Evolutionary conservation across 2,329 filamentous ascomycete species (phyloP).

Genomic region (Pyrenochaeta sp.): DNA sequence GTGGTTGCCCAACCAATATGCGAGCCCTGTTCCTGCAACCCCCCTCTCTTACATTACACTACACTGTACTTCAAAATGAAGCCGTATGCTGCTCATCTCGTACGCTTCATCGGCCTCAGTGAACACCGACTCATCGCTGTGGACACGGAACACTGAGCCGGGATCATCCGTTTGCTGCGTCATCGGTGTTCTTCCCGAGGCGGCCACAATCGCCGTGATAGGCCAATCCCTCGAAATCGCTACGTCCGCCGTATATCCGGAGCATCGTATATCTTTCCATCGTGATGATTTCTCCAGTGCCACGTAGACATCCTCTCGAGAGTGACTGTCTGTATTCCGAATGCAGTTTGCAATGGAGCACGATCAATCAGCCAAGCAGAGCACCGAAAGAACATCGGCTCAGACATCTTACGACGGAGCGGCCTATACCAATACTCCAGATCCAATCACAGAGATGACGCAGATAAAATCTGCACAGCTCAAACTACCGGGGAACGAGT

Average conservation of each 20-base stretch:
- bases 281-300: neutral
- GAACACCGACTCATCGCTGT: neutral
- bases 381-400: neutral
- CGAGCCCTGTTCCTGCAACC: too few relatives aligned
- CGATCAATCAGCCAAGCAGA: neutral
- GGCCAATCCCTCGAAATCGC: slow-evolving; percentile 2
- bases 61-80: too few relatives aligned
- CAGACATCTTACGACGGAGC: neutral
- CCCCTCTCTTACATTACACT: too few relatives aligned
- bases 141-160: neutral
- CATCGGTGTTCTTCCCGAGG: neutral
- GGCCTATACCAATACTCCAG: neutral
- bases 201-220: neutral
- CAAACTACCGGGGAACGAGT: neutral
- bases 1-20: neutral
- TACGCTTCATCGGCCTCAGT: too few relatives aligned
- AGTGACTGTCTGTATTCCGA: too few relatives aligned
- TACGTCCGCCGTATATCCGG: slow-evolving; percentile 11
- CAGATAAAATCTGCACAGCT: neutral
- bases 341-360: neutral
- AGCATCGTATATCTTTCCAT: neutral
- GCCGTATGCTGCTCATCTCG: neutral
- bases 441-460: neutral
- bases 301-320: neutral
- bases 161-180: neutral